phyloP scores from a whole-genome alignment of 2,329 filamentous ascomycete genomes.

The Westerdykella aurantiaca region DNA sequence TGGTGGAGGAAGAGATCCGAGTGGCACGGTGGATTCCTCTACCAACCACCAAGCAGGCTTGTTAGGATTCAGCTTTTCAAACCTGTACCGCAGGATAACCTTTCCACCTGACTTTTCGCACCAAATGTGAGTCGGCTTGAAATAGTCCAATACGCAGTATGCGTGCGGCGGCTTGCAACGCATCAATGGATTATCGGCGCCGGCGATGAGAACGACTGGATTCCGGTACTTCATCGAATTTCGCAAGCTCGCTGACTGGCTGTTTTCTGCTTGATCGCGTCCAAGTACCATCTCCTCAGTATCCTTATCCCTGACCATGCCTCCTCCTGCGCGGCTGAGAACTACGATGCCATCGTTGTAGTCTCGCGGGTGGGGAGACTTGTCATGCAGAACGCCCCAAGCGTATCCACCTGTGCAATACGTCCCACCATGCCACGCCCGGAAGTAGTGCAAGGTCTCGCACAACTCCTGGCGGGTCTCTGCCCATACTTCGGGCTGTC shows the following conservation, averaged over 20 bases:
- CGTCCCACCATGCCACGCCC: constrained; percentile 54
- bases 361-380: constrained; percentile 50
- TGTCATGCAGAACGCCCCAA: constrained; percentile 56
- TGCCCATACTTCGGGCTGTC: constrained; percentile 51
- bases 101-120: constrained; percentile 48
- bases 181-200: constrained; percentile 47
- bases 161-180: constrained; percentile 49
- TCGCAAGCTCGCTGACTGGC: constrained; percentile 38
- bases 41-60: constrained; percentile 56
- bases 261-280: constrained; percentile 42
- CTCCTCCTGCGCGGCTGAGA: constrained; percentile 58
- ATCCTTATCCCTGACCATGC: constrained; percentile 43
- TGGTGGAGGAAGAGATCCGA: constrained; percentile 24
- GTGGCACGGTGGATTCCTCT: constrained; percentile 23
- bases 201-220: constrained; percentile 50
- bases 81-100: constrained; percentile 54
- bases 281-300: constrained; percentile 43
- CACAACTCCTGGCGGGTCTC: constrained; percentile 55
- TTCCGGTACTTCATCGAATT: constrained; percentile 44
- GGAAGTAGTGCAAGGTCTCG: constrained; percentile 59
- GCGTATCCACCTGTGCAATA: constrained; percentile 50
- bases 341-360: constrained; percentile 57
- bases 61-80: constrained; percentile 56
- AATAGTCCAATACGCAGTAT: constrained; percentile 64
- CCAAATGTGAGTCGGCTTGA: constrained; percentile 65